These are phyloP conservation scores for Raffaelea ambrosiae DNA, from an alignment of 2,329 filamentous ascomycete species.

Conservation along the genomic window DNA sequence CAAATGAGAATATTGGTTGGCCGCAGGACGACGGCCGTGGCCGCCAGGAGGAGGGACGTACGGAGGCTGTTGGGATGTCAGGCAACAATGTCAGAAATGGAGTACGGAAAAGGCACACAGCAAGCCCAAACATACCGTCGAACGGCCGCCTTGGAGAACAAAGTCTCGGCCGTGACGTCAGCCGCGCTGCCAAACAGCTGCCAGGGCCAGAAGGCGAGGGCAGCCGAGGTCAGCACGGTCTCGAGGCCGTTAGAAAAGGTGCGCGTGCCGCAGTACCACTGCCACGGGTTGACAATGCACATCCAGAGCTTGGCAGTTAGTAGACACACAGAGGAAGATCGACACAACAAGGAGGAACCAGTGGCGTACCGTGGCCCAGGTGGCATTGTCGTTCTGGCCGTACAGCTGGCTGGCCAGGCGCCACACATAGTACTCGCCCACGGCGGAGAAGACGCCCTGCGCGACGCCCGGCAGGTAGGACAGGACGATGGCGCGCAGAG, in stretches of 20 bases:
- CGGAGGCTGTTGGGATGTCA: constrained; percentile 43
- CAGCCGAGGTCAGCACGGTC: constrained; percentile 73
- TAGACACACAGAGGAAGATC: not conserved
- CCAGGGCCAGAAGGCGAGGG: constrained; percentile 85
- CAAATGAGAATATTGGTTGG: constrained; percentile 88
- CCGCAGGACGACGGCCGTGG: constrained; percentile 73
- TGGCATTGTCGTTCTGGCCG: constrained; percentile 52
- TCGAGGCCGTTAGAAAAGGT: constrained; percentile 94
- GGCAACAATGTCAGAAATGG: not conserved
- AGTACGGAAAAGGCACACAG: not conserved
- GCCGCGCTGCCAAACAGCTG: constrained; percentile 43
- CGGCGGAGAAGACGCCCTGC: constrained; percentile 70
- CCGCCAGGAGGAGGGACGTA: constrained; percentile 64
- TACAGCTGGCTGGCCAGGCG: constrained; percentile 68
- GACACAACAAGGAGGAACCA: not conserved
- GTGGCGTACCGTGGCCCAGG: constrained; percentile 64
- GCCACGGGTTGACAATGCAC: constrained; percentile 75
- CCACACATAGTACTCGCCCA: constrained; percentile 83
- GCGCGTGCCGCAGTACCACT: constrained; percentile 90
- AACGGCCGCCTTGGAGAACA: constrained; percentile 11
- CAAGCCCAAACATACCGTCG: not conserved
- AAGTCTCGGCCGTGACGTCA: constrained; percentile 23
- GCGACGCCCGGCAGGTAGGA: constrained; percentile 63
- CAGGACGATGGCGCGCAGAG: constrained; percentile 56
- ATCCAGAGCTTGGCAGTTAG: constrained; percentile 50